Evolutionary conservation across 2,329 filamentous ascomycete species (phyloP).

Genomic region (Neospermospora avenae): DNA sequence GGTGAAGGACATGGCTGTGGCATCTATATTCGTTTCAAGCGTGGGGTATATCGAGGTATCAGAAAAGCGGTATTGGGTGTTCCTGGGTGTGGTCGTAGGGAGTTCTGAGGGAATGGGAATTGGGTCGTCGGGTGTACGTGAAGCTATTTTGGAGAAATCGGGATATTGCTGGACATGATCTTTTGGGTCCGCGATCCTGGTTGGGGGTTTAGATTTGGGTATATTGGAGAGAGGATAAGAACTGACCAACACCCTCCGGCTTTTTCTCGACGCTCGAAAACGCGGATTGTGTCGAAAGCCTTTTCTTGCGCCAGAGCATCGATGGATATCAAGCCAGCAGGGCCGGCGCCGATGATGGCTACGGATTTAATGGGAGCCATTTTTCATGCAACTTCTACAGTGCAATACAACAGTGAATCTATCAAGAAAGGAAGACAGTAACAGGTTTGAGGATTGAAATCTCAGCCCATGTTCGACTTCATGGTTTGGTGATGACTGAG

Average conservation of each 20-base stretch:
- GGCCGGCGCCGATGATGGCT: conserved; percentile 59
- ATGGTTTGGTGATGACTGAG: no score
- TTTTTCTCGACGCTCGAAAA: conserved; percentile 59
- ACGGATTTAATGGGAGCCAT: conserved; percentile 39
- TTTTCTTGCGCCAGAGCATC: conserved; percentile 59
- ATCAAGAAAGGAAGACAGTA: not conserved
- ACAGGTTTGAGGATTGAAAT: not conserved
- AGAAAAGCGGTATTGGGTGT: conserved; percentile 46
- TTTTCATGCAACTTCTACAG: not conserved
- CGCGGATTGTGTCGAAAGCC: conserved; percentile 54
- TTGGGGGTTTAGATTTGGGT: not conserved
- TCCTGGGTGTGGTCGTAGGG: conserved; percentile 44
- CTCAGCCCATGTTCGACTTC: not conserved
- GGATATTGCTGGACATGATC: conserved; percentile 39
- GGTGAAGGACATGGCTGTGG: conserved; percentile 56
- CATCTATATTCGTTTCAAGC: conserved; percentile 63
- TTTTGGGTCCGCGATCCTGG: conserved; percentile 42
- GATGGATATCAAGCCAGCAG: conserved; percentile 56
- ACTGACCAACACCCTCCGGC: conserved; percentile 60
- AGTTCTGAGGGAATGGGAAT: conserved; percentile 45
- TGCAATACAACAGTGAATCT: not conserved
- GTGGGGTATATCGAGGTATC: conserved; percentile 60
- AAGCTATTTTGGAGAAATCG: conserved; percentile 45
- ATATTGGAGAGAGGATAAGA: not conserved
- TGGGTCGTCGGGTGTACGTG: conserved; percentile 48